Percentiles rank a stretch among this genome's conserved stretches.
Evolutionary conservation across 2,329 filamentous ascomycete species (phyloP).

Genomic region (Coniochaeta sp.): DNA sequence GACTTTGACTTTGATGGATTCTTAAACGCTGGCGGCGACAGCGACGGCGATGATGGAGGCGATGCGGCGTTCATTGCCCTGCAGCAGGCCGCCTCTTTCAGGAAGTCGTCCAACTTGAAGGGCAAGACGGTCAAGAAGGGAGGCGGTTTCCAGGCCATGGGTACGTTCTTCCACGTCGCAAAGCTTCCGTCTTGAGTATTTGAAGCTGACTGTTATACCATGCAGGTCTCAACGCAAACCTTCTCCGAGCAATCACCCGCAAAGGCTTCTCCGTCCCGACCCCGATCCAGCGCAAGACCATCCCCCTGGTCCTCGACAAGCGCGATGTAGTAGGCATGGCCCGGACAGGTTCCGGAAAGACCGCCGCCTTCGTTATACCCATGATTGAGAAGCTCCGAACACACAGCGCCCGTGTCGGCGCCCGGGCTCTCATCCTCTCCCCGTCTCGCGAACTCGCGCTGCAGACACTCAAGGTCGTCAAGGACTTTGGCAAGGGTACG

Average conservation of each 20-base stretch:
- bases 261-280: constrained; percentile 97
- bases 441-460: constrained; percentile 90
- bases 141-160: constrained; percentile 95
- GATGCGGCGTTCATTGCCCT: constrained; percentile 90
- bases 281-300: constrained; percentile 94
- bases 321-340: constrained; percentile 99
- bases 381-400: constrained; percentile 92
- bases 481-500: constrained; percentile 84
- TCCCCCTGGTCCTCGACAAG: constrained; percentile 80
- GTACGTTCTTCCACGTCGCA: constrained; percentile 27
- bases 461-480: constrained; percentile 93
- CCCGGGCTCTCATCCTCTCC: constrained; percentile 80
- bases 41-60: constrained; percentile 48
- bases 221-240: constrained; percentile 65
- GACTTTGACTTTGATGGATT: constrained; percentile 55
- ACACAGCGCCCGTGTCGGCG: constrained; percentile 81
- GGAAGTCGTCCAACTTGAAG: constrained; percentile 76
- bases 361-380: constrained; percentile 93
- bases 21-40: constrained; percentile 47
- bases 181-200: not conserved
- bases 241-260: constrained; percentile 83
- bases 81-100: constrained; percentile 78
- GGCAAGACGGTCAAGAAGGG: constrained; percentile 87
- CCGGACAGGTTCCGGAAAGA: constrained; percentile 97
- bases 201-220: constrained; percentile 8